Percentiles rank a stretch among this genome's conserved stretches.
phyloP scores from a whole-genome alignment of 1,284 basidiomycete species.

The Ceratobasidium sp. region DNA sequence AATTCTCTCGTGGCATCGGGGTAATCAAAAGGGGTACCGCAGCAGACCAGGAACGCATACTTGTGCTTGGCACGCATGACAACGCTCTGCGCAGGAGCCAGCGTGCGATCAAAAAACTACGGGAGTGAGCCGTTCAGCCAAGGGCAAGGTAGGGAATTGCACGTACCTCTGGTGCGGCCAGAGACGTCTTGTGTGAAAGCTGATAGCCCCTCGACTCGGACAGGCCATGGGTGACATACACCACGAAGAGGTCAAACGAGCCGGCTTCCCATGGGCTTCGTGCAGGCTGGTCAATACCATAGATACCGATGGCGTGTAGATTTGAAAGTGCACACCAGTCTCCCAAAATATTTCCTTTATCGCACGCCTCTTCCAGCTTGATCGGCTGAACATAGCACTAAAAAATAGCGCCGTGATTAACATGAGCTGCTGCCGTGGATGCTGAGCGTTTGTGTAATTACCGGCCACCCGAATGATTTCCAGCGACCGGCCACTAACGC shows the following conservation, averaged over 20 bases:
- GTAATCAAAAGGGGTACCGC: background rate
- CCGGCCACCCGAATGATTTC: conserved; percentile 9
- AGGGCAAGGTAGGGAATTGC: background rate
- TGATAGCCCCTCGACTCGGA: background rate
- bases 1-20: background rate
- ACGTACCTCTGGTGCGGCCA: background rate
- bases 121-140: background rate
- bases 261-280: background rate
- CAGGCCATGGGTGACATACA: conserved; percentile 20
- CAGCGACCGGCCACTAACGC: background rate
- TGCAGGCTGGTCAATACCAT: no score
- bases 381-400: conserved; percentile 12
- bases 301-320: background rate
- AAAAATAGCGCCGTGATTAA: no score
- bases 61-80: background rate
- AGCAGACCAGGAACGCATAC: conserved; percentile 7
- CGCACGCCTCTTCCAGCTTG: conserved; percentile 3
- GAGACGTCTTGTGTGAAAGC: background rate
- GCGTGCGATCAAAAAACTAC: conserved; percentile 4
- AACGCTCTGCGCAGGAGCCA: background rate
- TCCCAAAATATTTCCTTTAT: background rate
- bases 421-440: no score
- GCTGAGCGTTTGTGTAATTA: no score
- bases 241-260: background rate
- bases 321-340: background rate